Evolutionary conservation across 1,139 yeast species (phyloP).

Genomic region (Meyerozyma guilliermondii): DNA sequence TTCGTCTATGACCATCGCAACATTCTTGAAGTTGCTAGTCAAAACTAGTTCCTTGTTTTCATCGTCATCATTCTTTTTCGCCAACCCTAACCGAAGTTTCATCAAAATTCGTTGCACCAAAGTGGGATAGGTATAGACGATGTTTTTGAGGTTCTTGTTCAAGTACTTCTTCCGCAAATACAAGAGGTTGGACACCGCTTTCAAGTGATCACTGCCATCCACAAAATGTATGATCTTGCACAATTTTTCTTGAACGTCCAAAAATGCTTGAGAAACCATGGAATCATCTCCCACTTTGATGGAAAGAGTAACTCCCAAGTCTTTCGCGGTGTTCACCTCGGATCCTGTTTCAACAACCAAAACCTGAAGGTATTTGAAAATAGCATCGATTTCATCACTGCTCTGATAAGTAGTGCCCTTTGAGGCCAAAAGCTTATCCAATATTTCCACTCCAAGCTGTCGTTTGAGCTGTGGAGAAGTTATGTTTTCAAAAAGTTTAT

Average conservation of each 20-base stretch:
- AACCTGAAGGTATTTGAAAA: slow-evolving; percentile 39
- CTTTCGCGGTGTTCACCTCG: slow-evolving; percentile 28
- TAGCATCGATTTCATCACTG: slow-evolving; percentile 36
- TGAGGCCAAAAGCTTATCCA: slow-evolving; percentile 29
- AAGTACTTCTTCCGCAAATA: slow-evolving; percentile 51
- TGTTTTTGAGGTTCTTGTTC: slow-evolving; percentile 48
- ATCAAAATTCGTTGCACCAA: slow-evolving; percentile 56
- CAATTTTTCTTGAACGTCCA: slow-evolving; percentile 61
- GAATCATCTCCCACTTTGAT: slow-evolving; percentile 26
- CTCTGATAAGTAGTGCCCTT: slow-evolving; percentile 16
- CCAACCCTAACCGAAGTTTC: slow-evolving; percentile 51
- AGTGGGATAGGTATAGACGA: slow-evolving; percentile 70
- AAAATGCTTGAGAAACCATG: slow-evolving; percentile 30
- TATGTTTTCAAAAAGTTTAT: slow-evolving; percentile 35
- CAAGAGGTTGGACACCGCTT: slow-evolving; percentile 53
- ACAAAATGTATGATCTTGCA: slow-evolving; percentile 68
- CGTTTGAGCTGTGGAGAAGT: slow-evolving; percentile 29
- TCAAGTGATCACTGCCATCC: slow-evolving; percentile 30
- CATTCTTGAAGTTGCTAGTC: slow-evolving; percentile 60
- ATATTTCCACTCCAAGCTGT: slow-evolving; percentile 37
- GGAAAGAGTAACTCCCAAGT: slow-evolving; percentile 33
- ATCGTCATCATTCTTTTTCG: slow-evolving; percentile 18
- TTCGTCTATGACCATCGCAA: slow-evolving; percentile 69
- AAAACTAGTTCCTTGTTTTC: slow-evolving; percentile 16
- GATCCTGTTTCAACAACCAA: slow-evolving; percentile 30